A percentile compares a stretch with the other conserved stretches of the same genome.
Conservation (phyloP, 2,329 filamentous ascomycete genomes). For the Furcasterigmium furcatum region DNA sequence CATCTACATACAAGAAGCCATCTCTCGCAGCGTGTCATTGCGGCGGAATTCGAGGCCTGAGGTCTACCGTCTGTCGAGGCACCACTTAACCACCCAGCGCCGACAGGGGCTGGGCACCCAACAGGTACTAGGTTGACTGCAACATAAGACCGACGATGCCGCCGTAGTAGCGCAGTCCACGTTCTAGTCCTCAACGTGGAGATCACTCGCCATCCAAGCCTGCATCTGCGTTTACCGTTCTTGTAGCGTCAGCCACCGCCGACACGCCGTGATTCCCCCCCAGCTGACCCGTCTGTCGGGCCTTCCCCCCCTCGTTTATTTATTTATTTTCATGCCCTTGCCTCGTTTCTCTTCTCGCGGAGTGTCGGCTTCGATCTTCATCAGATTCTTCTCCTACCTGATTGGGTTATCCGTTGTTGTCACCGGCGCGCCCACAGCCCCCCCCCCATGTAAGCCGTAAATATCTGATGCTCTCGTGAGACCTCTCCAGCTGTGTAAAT, state of each 20-base stretch:
- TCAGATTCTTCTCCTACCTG: neutral
- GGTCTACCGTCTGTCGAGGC: neutral
- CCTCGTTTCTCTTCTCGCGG: too few relatives aligned
- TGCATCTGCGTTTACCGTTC: too few relatives aligned
- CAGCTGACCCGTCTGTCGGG: neutral
- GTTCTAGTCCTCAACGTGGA: too few relatives aligned
- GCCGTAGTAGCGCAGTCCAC: neutral
- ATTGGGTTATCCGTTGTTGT: slow-evolving; percentile 6
- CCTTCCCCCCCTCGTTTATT: slow-evolving; percentile 4
- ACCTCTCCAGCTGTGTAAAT: neutral
- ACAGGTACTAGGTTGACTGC: neutral
- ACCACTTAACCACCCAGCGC: too few relatives aligned
- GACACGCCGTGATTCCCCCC: too few relatives aligned
- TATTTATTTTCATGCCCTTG: slow-evolving; percentile 1
- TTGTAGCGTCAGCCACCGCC: too few relatives aligned
- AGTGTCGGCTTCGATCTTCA: too few relatives aligned
- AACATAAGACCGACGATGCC: slow-evolving; percentile 3
- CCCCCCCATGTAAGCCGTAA: neutral
- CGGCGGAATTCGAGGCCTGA: too few relatives aligned
- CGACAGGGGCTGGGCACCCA: neutral
- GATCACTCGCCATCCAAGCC: too few relatives aligned
- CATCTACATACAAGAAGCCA: too few relatives aligned
- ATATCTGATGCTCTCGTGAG: slow-evolving; percentile 7
- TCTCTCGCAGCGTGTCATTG: too few relatives aligned
- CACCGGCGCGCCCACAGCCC: slow-evolving; percentile 3